Base-by-base conservation (phyloP, 805 yeast species). In the Yarrowia divulgata region DNA sequence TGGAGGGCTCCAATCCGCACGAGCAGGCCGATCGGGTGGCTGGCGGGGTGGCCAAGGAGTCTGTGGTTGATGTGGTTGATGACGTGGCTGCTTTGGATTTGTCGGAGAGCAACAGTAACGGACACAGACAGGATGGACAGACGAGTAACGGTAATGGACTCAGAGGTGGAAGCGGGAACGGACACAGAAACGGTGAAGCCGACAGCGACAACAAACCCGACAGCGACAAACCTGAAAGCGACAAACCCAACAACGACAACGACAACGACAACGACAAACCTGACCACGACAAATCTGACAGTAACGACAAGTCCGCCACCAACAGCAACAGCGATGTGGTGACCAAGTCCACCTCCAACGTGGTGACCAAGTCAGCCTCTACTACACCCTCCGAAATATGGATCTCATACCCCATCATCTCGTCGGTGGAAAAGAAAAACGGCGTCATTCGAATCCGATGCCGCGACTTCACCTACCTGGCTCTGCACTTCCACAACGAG, bases 401-500 rank as follows among this genome's bases (percentile, higher is more conserved):
- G 99, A 84, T 92, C 39, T 90, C 97, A 70, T 94, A 92, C 77
- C 97, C 98, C 0, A 85, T 93, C 71, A 87, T 93, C 40, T 88
- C 86, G 60, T 82, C 77, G 49, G 74, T 74, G 34, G 73, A 73
- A 57, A 72, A 76, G 46, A 72, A 60, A 43, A 73, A 64, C 55
- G 75, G 89, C 6, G 86, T 87, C 70, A 79, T 94, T 57, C 85
- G 96, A 58, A 75, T 94, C 12, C 85, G 87, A 48, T 91, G 97
- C 75, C 87, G 92, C 72, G 98, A 94, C 77, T 94, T 91, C 78
- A 89, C 93, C 19, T 90, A 85, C 74, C 81, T 93, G 66, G 87
- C 96, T 10, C 84, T 94, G 72, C 95, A 91, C 75, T 91, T 95
- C 75, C 77, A 77, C 29, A 82, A 84, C 73, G 88, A 87, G 48